Conservation (phyloP, 371 early-diverging fungal genomes). For the Haplosporangium sp. region DNA sequence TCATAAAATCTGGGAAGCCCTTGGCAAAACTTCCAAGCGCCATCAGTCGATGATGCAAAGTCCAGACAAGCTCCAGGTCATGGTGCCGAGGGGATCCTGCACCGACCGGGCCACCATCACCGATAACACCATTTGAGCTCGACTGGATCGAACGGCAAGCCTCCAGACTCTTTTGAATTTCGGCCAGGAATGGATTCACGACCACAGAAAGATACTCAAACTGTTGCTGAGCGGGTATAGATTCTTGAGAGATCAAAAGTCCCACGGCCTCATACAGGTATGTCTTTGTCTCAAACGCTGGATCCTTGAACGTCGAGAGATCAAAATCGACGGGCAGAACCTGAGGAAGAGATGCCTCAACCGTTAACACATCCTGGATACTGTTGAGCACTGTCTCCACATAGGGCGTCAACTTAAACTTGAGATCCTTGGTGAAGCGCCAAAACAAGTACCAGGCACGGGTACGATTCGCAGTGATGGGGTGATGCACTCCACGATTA, state of each 20-base stretch:
- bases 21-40: slow-evolving; percentile 91
- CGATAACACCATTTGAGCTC: slow-evolving; percentile 33
- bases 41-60: slow-evolving; percentile 83
- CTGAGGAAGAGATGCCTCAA: slow-evolving; percentile 73
- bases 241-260: slow-evolving; percentile 82
- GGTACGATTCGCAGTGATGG: slow-evolving; percentile 74
- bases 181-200: slow-evolving; percentile 82
- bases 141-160: slow-evolving; percentile 51
- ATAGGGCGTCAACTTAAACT: slow-evolving; percentile 69
- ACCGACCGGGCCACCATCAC: slow-evolving; percentile 26
- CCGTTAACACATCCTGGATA: slow-evolving; percentile 78
- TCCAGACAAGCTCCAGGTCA: slow-evolving; percentile 74
- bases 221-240: slow-evolving; percentile 75
- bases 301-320: slow-evolving; percentile 59
- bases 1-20: slow-evolving; percentile 84
- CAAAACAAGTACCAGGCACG: slow-evolving; percentile 92
- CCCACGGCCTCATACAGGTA: slow-evolving; percentile 95
- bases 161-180: slow-evolving; percentile 65
- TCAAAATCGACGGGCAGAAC: slow-evolving; percentile 41
- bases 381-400: slow-evolving; percentile 74
- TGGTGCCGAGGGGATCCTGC: slow-evolving; percentile 60
- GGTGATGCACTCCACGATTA: slow-evolving; percentile 82
- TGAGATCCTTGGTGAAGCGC: slow-evolving; percentile 84
- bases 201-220: slow-evolving; percentile 75
- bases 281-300: slow-evolving; percentile 85